A percentile compares a stretch with the other conserved stretches of the same genome.
phyloP scores from a whole-genome alignment of 805 yeast genomes.

The Myxozyma neotropica region DNA sequence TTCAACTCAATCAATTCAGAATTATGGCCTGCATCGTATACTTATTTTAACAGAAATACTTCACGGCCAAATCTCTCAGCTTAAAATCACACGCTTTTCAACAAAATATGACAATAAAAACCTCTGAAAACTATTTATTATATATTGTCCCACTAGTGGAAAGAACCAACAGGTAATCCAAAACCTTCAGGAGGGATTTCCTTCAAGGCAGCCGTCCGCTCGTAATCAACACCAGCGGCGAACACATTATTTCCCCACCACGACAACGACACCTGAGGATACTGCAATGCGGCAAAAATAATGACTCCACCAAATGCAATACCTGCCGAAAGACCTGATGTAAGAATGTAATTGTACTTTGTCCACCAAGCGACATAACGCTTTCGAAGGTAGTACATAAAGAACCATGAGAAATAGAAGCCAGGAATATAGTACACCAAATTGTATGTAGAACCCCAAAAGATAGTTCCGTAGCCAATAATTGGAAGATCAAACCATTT shows the following conservation, averaged over 20 bases:
- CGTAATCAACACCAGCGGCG: conserved; percentile 19
- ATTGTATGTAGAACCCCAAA: conserved; percentile 22
- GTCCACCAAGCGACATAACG: conserved; percentile 71
- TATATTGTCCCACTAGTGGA: no score
- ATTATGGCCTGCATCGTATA: no score
- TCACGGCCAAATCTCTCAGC: no score
- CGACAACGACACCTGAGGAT: conserved; percentile 37
- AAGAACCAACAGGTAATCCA: conserved; percentile 4
- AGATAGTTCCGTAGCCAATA: conserved; percentile 9
- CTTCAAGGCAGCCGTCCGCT: conserved; percentile 18
- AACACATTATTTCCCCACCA: conserved; percentile 64
- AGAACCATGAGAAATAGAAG: conserved; percentile 46
- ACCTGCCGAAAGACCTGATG: conserved; percentile 68
- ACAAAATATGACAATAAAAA: no score
- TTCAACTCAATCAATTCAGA: no score
- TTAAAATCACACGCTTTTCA: no score
- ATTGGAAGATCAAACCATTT: conserved; percentile 16
- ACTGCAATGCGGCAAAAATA: conserved; percentile 53
- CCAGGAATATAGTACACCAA: conserved; percentile 18
- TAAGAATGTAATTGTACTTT: conserved; percentile 65
- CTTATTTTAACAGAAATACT: no score
- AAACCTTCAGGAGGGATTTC: conserved; percentile 19
- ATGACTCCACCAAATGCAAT: conserved; percentile 63
- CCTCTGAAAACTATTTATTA: no score
- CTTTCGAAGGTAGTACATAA: conserved; percentile 59